Percentiles rank a stretch among this genome's conserved stretches.
Evolutionary conservation across 2,329 filamentous ascomycete genomes (phyloP).

Genomic region (Sporothrix luriei): DNA sequence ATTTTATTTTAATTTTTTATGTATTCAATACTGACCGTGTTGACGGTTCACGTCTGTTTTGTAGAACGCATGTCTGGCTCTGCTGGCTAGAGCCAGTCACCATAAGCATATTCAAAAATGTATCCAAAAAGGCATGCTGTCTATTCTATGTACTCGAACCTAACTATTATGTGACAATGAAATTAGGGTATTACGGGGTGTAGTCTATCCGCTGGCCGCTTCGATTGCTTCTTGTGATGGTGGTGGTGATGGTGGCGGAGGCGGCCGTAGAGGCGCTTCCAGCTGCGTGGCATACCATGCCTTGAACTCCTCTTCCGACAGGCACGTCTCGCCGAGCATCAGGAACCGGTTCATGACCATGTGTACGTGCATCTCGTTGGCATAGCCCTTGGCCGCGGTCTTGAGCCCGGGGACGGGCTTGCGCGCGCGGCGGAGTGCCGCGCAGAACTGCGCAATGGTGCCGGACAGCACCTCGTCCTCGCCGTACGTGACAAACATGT

Average conservation of each 20-base stretch:
- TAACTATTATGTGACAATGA: background rate
- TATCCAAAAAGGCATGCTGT: constrained; percentile 2
- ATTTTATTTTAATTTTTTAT: too few relatives aligned
- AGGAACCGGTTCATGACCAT: constrained; percentile 31
- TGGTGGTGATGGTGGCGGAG: background rate
- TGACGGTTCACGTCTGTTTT: too few relatives aligned
- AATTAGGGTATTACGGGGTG: constrained; percentile 2
- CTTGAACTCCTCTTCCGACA: constrained; percentile 21
- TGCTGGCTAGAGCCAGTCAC: too few relatives aligned
- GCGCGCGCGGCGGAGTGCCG: background rate
- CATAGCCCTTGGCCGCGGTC: constrained; percentile 9
- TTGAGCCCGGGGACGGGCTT: background rate
- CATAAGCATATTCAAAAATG: background rate
- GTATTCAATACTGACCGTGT: too few relatives aligned
- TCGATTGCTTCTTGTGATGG: background rate
- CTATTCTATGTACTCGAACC: background rate
- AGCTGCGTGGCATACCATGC: constrained; percentile 37
- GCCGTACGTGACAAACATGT: constrained; percentile 29
- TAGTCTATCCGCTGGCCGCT: background rate
- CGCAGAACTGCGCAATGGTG: background rate
- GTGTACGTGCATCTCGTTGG: constrained; percentile 27
- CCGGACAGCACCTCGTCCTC: constrained; percentile 25
- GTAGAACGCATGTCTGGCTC: too few relatives aligned
- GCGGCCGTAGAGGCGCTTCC: background rate
- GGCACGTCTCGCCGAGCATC: constrained; percentile 16